Conservation (phyloP, 129 eudicot species). For the Dittrichia graveolens region DNA sequence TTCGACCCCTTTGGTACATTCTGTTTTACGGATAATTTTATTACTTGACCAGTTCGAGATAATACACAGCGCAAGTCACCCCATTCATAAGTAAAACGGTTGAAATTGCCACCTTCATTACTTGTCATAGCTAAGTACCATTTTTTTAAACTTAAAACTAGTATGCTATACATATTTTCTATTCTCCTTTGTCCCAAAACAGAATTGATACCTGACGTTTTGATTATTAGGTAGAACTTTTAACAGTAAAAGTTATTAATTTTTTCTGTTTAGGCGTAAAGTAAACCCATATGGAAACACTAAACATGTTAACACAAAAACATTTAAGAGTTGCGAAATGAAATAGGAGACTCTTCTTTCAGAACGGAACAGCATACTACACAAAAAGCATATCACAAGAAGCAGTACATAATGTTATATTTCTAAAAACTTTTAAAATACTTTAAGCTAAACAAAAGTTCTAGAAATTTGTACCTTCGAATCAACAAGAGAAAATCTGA, state of each 20-base stretch:
- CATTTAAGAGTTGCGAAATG: background rate
- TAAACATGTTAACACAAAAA: background rate
- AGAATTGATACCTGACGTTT: too few species aligned
- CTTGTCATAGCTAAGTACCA: background rate
- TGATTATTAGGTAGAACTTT: too few species aligned
- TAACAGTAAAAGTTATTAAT: too few species aligned
- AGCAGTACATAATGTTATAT: background rate
- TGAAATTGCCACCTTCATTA: background rate
- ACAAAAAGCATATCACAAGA: background rate
- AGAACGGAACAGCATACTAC: background rate
- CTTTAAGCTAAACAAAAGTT: background rate
- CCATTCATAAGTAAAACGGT: background rate
- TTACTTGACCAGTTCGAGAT: background rate
- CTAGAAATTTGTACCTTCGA: slow-evolving; percentile 43
- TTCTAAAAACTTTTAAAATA: background rate
- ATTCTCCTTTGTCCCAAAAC: background rate
- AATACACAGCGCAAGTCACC: background rate
- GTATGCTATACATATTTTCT: background rate
- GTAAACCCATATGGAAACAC: background rate
- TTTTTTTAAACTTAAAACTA: too few species aligned
- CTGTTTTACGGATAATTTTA: background rate
- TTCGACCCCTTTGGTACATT: background rate
- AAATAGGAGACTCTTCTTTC: background rate
- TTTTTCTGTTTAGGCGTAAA: background rate
- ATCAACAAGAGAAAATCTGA: slow-evolving; percentile 78